Evolutionary conservation across 257 asterid genomes (phyloP), one percentile per base, ranked within the genome.

Genomic region (Gynochthodes officinalis): DNA sequence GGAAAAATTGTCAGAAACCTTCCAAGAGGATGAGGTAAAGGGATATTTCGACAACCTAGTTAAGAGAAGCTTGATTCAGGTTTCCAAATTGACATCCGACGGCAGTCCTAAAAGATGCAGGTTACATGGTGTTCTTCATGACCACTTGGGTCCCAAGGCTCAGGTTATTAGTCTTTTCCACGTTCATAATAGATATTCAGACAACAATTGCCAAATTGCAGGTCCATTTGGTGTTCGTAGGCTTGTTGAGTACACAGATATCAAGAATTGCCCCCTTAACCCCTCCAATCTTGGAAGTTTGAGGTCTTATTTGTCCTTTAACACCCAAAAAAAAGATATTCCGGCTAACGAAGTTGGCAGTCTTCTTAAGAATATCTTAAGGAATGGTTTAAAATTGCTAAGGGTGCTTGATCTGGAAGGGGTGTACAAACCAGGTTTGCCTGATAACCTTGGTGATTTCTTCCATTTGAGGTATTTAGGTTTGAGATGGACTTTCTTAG

Each of bases 391-490:
- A 33, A 55, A 73, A 35, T 76, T 82, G 57, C 81, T 82, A 4
- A 82, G 86, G 79, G 83, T 82, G 57, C 81, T 82, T 44, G 86
- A 82, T 74, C 72, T 82, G 33, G 86, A 82, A 72, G 83, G 81
- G n/a, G 73, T 82, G 6, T 82, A 75, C 53, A 76, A 79, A 60
- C 86, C 86, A 32, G 58, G 71, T 53, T 73, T 82, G 67, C 86
- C 86, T 23, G 75, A 79, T 39, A 76, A 76, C 67, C 77, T 82
- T 23, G 86, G 86, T 25, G 77, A 79, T 54, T 69, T 79, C 39
- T 64, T 72, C 71, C 71, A 64, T 39, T 52, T 82, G 67, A 76
- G 82, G 68, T 82, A 82, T 62, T 67, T 82, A 44, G 86, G 86
- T 19, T 76, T 82, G 67, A 79, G 86, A 72, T 82, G 86, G 86